A percentile compares a stretch with the other conserved stretches of the same genome.
Evolutionary conservation across 2,329 filamentous ascomycete genomes (phyloP).

Genomic region (Aureobasidium sp.): DNA sequence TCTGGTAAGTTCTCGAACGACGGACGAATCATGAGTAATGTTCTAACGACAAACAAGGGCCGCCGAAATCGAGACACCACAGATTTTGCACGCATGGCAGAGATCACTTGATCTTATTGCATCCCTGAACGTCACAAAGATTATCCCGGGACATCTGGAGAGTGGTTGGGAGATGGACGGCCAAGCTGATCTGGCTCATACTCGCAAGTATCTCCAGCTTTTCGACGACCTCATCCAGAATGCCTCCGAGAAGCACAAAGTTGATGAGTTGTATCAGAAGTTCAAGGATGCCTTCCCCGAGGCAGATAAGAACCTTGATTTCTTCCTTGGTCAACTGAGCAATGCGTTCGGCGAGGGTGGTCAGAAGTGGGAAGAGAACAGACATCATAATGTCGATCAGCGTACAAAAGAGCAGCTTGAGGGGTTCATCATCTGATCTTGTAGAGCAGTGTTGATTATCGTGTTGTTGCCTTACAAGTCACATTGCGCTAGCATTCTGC

Average conservation of each 20-base stretch:
- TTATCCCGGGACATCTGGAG: constrained; percentile 28
- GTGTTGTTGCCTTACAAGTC: not conserved
- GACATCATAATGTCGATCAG: constrained; percentile 21
- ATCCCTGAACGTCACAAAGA: constrained; percentile 24
- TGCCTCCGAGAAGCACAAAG: constrained; percentile 22
- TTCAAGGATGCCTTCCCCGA: constrained; percentile 28
- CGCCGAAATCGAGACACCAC: constrained; percentile 27
- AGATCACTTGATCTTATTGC: constrained; percentile 22
- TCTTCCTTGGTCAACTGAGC: constrained; percentile 30
- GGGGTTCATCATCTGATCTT: not conserved
- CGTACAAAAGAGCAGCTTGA: constrained; percentile 1
- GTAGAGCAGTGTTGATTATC: not conserved
- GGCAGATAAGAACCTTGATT: constrained; percentile 28
- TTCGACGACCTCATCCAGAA: constrained; percentile 27
- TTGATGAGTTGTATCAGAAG: constrained; percentile 26
- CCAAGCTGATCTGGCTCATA: constrained; percentile 26
- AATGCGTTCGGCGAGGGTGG: constrained; percentile 31
- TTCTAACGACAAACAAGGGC: constrained; percentile 17
- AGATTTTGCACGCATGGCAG: constrained; percentile 25
- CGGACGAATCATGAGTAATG: too few relatives aligned
- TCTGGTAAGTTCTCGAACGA: constrained; percentile 18
- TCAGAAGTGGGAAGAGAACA: constrained; percentile 29
- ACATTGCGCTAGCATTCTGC: not conserved
- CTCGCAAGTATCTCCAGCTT: constrained; percentile 25
- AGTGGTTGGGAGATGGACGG: constrained; percentile 25